Base-by-base conservation (phyloP, 2,329 filamentous ascomycete genomes). In the Diaporthe sp. region DNA sequence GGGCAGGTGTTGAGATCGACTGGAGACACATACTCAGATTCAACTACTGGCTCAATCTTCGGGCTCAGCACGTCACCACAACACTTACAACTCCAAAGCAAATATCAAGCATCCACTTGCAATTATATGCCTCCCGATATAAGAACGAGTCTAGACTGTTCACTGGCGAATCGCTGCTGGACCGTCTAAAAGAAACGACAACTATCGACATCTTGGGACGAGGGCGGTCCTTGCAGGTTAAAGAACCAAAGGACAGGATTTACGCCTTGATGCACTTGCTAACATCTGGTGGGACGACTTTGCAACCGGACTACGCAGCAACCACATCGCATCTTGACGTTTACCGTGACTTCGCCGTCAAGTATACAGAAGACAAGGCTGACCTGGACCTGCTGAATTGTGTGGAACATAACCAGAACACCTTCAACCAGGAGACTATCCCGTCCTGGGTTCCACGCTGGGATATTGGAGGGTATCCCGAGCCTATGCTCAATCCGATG, bases 381-480 rank as follows among this genome's bases (percentile, higher is more conserved):
- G n/a, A 74, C 31, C 31, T 74, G 63, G 51, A 71, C 28, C 49
- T 74, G 17, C 65, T 74, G 39, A 37, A 8, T 20, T 63, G 2
- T 4, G 72, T 74, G 39, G 37, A 60, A 9, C 61, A 70, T 3
- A 49, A 49, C 2, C 39, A 44, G 85, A 67, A 87, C 77, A 76
- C 87, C 85, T n/a, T 86, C 77, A 55, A 86, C 85, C 71, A 84
- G 83, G 58, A 84, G 2, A 7, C 4, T 25, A 25, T 86, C 81
- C 63, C 72, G 1, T 74, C 72, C 8, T 74, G 63, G 72, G 49
- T 61, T 22, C 72, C 72, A n/a, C 72, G 72, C 37, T 74, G 72
- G 72, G 63, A 74, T 47, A 12, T 25, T 17, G 42, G 53, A 25
- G 25, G 37, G 31, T 9, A n/a, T 2, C 20, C 34, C 25, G 10